Conservation (phyloP, 441 rosid species). For the Eugenia klotzschiana region DNA sequence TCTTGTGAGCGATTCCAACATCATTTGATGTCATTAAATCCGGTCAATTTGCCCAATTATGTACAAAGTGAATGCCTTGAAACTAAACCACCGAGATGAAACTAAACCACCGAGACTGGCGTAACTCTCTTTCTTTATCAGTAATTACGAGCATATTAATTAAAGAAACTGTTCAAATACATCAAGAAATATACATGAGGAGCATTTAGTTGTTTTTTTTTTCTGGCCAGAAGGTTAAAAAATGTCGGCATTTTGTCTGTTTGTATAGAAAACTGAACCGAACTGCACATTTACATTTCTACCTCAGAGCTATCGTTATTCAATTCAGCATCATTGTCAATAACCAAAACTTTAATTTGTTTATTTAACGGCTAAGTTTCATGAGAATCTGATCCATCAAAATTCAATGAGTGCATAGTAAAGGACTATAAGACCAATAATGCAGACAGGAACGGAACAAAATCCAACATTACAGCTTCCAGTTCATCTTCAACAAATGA, state of each 20-base stretch:
- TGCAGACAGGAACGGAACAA: neutral
- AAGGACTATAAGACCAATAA: neutral
- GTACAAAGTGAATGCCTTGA: neutral
- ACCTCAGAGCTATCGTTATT: neutral
- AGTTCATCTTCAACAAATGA: neutral
- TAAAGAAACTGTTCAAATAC: neutral
- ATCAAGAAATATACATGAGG: neutral
- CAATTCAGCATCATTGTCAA: neutral
- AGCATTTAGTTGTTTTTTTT: neutral
- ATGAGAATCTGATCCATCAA: neutral
- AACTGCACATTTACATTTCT: neutral
- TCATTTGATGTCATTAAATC: neutral
- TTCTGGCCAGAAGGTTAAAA: neutral
- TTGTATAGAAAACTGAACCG: neutral
- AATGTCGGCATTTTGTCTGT: neutral
- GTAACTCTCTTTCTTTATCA: neutral
- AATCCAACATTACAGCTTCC: neutral
- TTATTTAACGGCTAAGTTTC: neutral
- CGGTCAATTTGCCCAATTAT: neutral
- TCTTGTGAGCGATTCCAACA: neutral
- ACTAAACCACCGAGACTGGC: neutral
- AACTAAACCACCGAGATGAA: neutral
- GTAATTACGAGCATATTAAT: neutral
- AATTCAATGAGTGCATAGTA: neutral
- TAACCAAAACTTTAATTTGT: neutral